Evolutionary conservation across 1,139 yeast species (phyloP).

Genomic region (Yamadazyma membranifaciens): DNA sequence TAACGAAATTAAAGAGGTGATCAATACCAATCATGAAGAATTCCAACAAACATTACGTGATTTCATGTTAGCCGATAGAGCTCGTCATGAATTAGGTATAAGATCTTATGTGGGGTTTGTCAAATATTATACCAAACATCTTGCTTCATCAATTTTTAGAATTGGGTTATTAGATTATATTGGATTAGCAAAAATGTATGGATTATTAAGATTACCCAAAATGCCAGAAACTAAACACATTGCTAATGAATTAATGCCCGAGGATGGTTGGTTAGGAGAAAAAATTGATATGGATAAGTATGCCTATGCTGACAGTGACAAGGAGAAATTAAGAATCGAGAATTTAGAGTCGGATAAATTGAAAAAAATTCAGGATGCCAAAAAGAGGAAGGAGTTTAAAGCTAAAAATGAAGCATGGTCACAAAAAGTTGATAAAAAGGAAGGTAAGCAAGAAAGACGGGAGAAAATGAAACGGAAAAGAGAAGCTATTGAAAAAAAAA

Average conservation of each 20-base stretch:
- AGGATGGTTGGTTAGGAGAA: conserved; percentile 71
- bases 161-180: conserved; percentile 67
- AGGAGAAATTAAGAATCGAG: conserved; percentile 62
- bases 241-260: conserved; percentile 47
- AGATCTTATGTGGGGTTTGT: conserved; percentile 82
- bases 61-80: conserved; percentile 72
- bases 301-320: conserved; percentile 59
- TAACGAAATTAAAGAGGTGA: conserved; percentile 34
- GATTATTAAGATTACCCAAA: conserved; percentile 78
- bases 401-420: conserved; percentile 82
- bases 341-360: conserved; percentile 51
- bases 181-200: conserved; percentile 73
- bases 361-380: conserved; percentile 46
- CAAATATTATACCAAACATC: conserved; percentile 81
- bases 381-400: conserved; percentile 45
- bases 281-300: conserved; percentile 64
- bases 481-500: conserved; percentile 59
- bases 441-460: conserved; percentile 59
- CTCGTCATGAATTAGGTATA: conserved; percentile 76
- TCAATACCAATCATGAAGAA: conserved; percentile 19
- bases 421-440: conserved; percentile 61
- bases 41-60: conserved; percentile 37
- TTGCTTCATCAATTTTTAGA: conserved; percentile 89
- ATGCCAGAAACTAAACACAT: conserved; percentile 86
- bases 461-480: conserved; percentile 63